These are phyloP conservation scores for Microcyclosporella mali DNA, from an alignment of 2,329 filamentous ascomycete species.

Conservation along the genomic window DNA sequence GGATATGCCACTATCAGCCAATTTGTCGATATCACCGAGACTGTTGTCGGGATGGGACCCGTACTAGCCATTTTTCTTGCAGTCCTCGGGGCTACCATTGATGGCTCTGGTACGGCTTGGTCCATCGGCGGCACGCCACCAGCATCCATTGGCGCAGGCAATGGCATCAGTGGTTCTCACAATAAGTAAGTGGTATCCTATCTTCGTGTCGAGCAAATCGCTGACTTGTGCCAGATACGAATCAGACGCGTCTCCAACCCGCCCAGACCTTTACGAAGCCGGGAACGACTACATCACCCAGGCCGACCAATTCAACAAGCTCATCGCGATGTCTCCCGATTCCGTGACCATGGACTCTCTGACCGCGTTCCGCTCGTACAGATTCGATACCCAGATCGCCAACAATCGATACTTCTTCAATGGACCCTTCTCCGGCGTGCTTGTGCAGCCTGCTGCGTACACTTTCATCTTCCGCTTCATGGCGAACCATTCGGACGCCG, in stretches of 20 bases:
- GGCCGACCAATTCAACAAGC: slow-evolving; percentile 22
- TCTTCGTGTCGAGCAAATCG: neutral
- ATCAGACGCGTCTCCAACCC: slow-evolving; percentile 20
- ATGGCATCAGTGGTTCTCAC: slow-evolving; percentile 23
- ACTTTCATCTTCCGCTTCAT: slow-evolving; percentile 30
- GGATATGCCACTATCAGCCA: slow-evolving; percentile 29
- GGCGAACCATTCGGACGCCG: slow-evolving; percentile 30
- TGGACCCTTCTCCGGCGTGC: slow-evolving; percentile 13
- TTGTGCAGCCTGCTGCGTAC: slow-evolving; percentile 23
- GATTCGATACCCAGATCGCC: slow-evolving; percentile 7
- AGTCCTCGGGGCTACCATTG: slow-evolving; percentile 28
- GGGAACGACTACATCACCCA: slow-evolving; percentile 23
- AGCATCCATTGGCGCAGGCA: slow-evolving; percentile 7
- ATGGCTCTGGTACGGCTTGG: slow-evolving; percentile 28
- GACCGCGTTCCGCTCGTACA: slow-evolving; percentile 5
- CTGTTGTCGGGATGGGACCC: slow-evolving; percentile 32
- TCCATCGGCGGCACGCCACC: slow-evolving; percentile 27
- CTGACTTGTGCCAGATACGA: slow-evolving; percentile 2
- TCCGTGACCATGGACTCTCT: slow-evolving; percentile 6
- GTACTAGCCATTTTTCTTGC: slow-evolving; percentile 30
- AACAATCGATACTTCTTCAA: slow-evolving; percentile 18
- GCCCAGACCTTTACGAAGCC: slow-evolving; percentile 27
- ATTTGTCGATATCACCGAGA: slow-evolving; percentile 25
- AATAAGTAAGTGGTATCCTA: slow-evolving; percentile 10
- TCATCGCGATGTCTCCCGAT: slow-evolving; percentile 21